Conservation (phyloP, 2,329 filamentous ascomycete genomes). For the Pyricularia pennisetigena region DNA sequence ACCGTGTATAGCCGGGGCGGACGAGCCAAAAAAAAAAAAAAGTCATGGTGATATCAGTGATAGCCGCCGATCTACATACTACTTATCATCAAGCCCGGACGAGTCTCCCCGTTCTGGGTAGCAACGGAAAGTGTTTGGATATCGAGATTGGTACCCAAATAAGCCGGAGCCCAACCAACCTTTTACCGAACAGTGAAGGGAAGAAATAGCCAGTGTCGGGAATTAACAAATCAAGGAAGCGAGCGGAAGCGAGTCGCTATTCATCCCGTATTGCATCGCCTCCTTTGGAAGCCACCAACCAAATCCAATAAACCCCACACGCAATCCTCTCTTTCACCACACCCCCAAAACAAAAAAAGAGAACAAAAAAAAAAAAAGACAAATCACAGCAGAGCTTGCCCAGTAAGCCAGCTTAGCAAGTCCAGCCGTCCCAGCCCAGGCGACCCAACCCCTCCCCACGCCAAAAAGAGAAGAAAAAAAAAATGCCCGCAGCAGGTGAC, state of each 20-base stretch:
- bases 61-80: background rate
- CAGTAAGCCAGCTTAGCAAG: background rate
- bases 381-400: background rate
- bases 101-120: background rate
- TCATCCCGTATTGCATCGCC: background rate
- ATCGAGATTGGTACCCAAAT: background rate
- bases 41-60: background rate
- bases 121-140: background rate
- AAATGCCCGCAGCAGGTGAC: constrained; percentile 1
- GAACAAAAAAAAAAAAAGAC: background rate
- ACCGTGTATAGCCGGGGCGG: background rate
- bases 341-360: background rate
- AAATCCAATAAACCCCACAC: background rate
- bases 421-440: constrained; percentile 1
- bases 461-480: background rate
- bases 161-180: background rate
- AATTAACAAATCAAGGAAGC: background rate
- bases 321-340: background rate
- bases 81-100: background rate
- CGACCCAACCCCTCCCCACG: background rate
- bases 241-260: background rate
- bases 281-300: background rate
- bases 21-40: too few relatives aligned
- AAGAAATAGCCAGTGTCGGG: too few relatives aligned
- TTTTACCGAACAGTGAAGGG: too few relatives aligned